Conservation (phyloP, 768 basidiomycete genomes). For the Phanerodontia chrysosporium region DNA sequence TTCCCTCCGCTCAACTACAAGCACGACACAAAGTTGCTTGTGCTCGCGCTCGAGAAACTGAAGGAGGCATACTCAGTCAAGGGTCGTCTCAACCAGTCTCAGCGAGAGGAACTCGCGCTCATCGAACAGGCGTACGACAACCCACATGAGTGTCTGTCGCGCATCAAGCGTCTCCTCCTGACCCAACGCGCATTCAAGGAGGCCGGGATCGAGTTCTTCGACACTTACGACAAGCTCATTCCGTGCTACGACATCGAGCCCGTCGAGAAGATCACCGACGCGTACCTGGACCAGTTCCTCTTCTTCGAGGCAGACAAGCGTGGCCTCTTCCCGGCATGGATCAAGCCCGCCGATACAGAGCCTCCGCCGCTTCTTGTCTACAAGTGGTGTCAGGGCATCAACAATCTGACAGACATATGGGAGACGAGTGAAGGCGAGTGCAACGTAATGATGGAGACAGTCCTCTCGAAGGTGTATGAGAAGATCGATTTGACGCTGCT, state of each 20-base stretch:
- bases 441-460: conserved; percentile 98
- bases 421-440: conserved; percentile 98
- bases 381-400: conserved; percentile 99
- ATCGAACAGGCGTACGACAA: conserved; percentile 99
- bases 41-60: conserved; percentile 93
- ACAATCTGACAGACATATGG: conserved; percentile 98
- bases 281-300: conserved; percentile 97
- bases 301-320: conserved; percentile 99
- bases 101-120: conserved; percentile 94
- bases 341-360: conserved; percentile 96
- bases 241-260: conserved; percentile 99
- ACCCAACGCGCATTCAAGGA: conserved; percentile 99
- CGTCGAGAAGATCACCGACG: conserved; percentile 99
- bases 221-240: conserved; percentile 97
- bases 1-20: conserved; percentile 99
- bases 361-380: conserved; percentile 94
- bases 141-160: conserved; percentile 97
- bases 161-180: conserved; percentile 93
- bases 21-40: conserved; percentile 96
- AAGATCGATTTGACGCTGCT: conserved; percentile 96
- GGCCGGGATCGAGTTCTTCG: conserved; percentile 94
- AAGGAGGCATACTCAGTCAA: conserved; percentile 99
- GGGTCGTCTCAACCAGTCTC: conserved; percentile 94
- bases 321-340: conserved; percentile 97
- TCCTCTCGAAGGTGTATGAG: conserved; percentile 96